Evolutionary conservation across 108 stramenopile genomes (phyloP).

Genomic region (Bacterosira constricta): DNA sequence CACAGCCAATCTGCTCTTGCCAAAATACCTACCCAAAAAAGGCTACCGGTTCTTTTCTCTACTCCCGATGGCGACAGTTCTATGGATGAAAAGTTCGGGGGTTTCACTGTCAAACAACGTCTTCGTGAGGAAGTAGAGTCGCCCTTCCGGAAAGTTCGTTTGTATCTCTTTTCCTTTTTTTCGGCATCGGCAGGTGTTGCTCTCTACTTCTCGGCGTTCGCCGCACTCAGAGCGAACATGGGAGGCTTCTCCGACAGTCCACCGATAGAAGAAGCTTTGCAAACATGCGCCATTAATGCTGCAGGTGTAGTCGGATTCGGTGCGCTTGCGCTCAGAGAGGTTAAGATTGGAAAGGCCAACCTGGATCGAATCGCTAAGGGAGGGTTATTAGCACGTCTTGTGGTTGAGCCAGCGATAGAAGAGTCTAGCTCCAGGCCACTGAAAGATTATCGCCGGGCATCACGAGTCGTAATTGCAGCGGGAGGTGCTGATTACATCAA

Average conservation of each 20-base stretch:
- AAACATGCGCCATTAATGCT: constrained; percentile 70
- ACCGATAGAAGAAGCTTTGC: constrained; percentile 68
- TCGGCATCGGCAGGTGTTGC: constrained; percentile 68
- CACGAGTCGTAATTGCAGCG: constrained; percentile 74
- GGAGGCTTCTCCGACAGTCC: constrained; percentile 65
- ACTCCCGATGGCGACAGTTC: constrained; percentile 17
- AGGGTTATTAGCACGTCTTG: constrained; percentile 66
- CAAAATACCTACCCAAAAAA: background rate
- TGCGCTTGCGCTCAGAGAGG: constrained; percentile 61
- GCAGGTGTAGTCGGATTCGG: constrained; percentile 64
- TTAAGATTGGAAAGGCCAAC: constrained; percentile 69
- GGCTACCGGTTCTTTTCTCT: constrained; percentile 3
- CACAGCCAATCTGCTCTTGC: background rate
- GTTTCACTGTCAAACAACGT: constrained; percentile 88
- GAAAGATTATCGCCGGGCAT: constrained; percentile 65
- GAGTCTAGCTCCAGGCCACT: constrained; percentile 29
- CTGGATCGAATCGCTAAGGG: constrained; percentile 76
- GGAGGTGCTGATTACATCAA: constrained; percentile 78
- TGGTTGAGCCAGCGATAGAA: constrained; percentile 60
- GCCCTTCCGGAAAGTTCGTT: constrained; percentile 83
- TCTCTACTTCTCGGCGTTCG: constrained; percentile 72
- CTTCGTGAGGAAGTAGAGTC: constrained; percentile 86
- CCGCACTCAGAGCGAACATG: constrained; percentile 56
- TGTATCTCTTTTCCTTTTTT: constrained; percentile 71
- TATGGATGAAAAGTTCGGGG: constrained; percentile 57